Percentiles rank a stretch among this genome's conserved stretches.
Conservation (phyloP, 805 yeast species). For the Wickerhamiella lipophila region DNA sequence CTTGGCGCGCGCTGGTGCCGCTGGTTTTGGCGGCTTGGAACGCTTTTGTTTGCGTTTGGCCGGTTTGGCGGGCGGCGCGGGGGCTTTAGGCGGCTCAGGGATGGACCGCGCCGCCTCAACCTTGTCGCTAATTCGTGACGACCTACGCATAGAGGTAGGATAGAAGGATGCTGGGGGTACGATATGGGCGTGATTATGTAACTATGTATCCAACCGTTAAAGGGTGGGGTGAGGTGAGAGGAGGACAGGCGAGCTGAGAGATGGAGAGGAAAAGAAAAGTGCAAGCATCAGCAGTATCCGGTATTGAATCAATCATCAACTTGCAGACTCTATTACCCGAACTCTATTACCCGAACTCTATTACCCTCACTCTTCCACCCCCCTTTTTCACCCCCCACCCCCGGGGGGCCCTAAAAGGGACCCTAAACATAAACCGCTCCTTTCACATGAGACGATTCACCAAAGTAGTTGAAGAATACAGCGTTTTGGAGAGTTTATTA, state of each 20-base stretch:
- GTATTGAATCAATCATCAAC: no score
- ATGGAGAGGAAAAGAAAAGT: no score
- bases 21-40: not conserved
- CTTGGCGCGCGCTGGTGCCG: not conserved
- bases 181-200: no score
- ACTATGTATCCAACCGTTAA: no score
- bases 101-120: slow-evolving; percentile 4
- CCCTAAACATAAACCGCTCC: not conserved
- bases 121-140: slow-evolving; percentile 9
- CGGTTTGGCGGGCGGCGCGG: slow-evolving; percentile 1
- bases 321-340: no score
- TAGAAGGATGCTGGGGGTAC: no score
- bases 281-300: no score
- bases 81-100: not conserved
- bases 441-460: not conserved
- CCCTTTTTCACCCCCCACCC: not conserved
- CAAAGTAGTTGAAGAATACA: slow-evolving; percentile 8
- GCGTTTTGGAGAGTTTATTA: slow-evolving; percentile 8
- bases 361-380: no score
- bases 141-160: slow-evolving; percentile 10
- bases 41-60: not conserved
- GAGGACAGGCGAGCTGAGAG: no score
- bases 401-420: slow-evolving; percentile 3
- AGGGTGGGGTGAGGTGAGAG: no score
- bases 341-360: no score